phyloP scores from a whole-genome alignment of 1,139 yeast species.

The Protomyces inouyei region DNA sequence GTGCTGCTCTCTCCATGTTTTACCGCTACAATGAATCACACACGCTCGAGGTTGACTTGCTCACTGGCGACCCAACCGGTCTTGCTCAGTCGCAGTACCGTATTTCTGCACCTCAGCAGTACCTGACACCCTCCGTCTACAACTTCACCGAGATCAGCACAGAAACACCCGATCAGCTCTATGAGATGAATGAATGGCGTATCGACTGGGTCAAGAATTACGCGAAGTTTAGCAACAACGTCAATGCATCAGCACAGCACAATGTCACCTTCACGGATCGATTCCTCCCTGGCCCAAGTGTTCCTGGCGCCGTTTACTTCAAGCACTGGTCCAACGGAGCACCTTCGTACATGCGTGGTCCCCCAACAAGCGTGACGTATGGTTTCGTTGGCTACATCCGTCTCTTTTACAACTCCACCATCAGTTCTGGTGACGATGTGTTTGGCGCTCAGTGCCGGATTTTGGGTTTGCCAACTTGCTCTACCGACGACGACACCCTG shows the following conservation, averaged over 20 bases:
- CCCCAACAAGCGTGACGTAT: neutral
- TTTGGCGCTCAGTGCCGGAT: slow-evolving; percentile 23
- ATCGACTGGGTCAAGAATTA: slow-evolving; percentile 11
- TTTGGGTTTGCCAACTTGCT: slow-evolving; percentile 3
- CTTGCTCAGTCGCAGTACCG: slow-evolving; percentile 6
- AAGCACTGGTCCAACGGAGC: slow-evolving; percentile 22
- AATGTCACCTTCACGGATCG: neutral
- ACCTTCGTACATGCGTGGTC: neutral
- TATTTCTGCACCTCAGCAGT: slow-evolving; percentile 1
- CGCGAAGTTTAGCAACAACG: slow-evolving; percentile 1
- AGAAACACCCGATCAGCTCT: neutral
- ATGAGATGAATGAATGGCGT: slow-evolving; percentile 17
- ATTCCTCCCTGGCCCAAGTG: neutral
- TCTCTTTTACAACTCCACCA: slow-evolving; percentile 21
- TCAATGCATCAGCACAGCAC: neutral
- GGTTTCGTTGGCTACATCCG: slow-evolving; percentile 21
- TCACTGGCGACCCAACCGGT: neutral
- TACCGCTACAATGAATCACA: slow-evolving; percentile 21
- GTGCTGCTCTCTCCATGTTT: slow-evolving; percentile 18
- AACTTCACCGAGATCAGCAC: slow-evolving; percentile 4
- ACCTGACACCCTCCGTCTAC: neutral
- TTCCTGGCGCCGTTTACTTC: slow-evolving; percentile 20
- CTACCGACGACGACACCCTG: slow-evolving; percentile 17
- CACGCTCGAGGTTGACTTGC: slow-evolving; percentile 6
- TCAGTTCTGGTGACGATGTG: slow-evolving; percentile 10